These are phyloP conservation scores for Hirsutella minnesotensis DNA, from an alignment of 2,329 filamentous ascomycete genomes.

Conservation along the genomic window DNA sequence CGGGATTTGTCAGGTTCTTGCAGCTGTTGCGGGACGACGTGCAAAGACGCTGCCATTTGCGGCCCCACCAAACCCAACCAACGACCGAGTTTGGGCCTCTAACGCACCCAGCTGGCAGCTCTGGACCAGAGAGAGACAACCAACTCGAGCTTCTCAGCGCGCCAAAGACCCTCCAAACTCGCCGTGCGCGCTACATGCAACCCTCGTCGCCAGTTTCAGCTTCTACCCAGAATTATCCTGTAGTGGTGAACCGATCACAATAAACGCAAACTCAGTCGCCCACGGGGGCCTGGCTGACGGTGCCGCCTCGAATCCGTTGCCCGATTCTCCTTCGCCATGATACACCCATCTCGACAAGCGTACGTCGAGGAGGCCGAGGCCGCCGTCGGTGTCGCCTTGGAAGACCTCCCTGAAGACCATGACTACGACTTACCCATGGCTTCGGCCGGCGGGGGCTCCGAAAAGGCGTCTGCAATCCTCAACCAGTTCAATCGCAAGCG, in stretches of 20 bases:
- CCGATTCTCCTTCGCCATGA: constrained; percentile 30
- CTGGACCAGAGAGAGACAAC: too few relatives aligned
- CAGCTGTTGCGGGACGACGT: too few relatives aligned
- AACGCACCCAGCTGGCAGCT: too few relatives aligned
- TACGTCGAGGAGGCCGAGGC: constrained; percentile 78
- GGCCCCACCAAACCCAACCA: neutral
- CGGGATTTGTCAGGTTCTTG: too few relatives aligned
- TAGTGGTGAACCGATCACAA: too few relatives aligned
- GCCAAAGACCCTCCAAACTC: too few relatives aligned
- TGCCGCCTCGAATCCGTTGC: neutral
- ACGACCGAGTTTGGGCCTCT: too few relatives aligned
- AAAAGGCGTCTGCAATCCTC: constrained; percentile 75
- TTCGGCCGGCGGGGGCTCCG: constrained; percentile 55
- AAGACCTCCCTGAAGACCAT: constrained; percentile 52
- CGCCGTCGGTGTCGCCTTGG: constrained; percentile 36
- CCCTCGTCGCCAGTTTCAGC: too few relatives aligned
- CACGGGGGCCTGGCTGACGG: neutral
- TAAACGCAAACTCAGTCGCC: neutral
- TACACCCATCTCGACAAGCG: constrained; percentile 84
- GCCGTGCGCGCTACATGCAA: too few relatives aligned
- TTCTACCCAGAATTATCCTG: too few relatives aligned
- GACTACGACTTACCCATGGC: constrained; percentile 70
- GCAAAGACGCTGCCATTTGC: neutral
- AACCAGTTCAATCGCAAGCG: constrained; percentile 87
- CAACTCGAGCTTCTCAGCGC: too few relatives aligned